Evolutionary conservation across 2,329 filamentous ascomycete species (phyloP).

Genomic region (Penicillium hordei): DNA sequence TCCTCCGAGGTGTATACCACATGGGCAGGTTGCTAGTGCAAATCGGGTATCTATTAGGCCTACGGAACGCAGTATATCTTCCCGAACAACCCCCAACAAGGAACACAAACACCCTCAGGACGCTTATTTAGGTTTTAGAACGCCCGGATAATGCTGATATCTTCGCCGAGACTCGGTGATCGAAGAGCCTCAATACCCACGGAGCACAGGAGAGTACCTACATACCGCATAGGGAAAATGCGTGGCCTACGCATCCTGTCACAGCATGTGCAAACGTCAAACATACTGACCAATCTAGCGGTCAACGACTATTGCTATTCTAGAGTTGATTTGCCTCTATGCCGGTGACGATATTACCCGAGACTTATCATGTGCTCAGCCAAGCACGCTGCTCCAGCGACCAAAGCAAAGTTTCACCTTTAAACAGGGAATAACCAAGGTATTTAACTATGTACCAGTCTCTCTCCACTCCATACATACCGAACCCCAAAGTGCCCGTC

Average conservation of each 20-base stretch:
- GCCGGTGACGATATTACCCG: constrained; percentile 2
- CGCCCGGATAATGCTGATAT: no score
- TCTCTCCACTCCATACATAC: background rate
- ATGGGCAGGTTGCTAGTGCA: background rate
- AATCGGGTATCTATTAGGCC: background rate
- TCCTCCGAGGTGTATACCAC: background rate
- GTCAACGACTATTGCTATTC: background rate
- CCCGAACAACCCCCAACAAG: background rate
- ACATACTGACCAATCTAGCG: background rate
- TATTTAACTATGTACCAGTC: background rate
- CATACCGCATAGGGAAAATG: background rate
- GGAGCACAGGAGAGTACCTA: background rate
- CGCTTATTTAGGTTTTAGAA: background rate
- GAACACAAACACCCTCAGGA: background rate
- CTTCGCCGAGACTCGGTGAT: background rate
- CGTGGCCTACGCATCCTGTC: background rate
- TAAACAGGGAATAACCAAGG: background rate
- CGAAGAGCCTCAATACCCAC: background rate
- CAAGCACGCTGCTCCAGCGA: background rate
- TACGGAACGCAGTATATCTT: background rate
- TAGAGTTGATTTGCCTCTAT: background rate
- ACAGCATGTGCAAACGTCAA: constrained; percentile 1
- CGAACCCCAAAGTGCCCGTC: background rate
- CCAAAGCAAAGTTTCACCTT: background rate
- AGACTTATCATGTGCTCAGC: constrained; percentile 1